A percentile compares a stretch with the other conserved stretches of the same genome.
Evolutionary conservation across 169 alveolate genomes (phyloP).

Genomic region (Plasmodium gaboni): DNA sequence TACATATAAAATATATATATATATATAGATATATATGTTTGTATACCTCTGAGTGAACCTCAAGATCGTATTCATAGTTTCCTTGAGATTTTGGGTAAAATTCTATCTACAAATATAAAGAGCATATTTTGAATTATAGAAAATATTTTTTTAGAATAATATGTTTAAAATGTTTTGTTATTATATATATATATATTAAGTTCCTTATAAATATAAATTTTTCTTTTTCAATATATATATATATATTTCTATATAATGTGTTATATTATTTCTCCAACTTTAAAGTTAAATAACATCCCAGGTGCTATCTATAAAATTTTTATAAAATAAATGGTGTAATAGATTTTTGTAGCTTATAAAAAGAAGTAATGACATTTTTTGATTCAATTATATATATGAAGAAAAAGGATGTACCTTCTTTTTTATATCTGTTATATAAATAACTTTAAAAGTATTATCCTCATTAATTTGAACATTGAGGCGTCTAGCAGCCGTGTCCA

Average conservation of each 20-base stretch:
- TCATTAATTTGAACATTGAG: slow-evolving; percentile 20
- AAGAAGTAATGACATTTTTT: background rate
- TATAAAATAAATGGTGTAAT: background rate
- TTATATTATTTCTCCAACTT: slow-evolving; percentile 19
- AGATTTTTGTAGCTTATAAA: background rate
- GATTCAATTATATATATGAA: no score
- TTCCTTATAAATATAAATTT: background rate
- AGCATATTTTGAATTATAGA: background rate
- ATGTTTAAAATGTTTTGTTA: background rate
- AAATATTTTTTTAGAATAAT: background rate
- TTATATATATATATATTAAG: background rate
- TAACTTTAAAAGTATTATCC: slow-evolving; percentile 23
- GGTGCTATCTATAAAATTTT: slow-evolving; percentile 62
- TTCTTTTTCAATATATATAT: background rate
- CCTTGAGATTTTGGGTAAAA: slow-evolving; percentile 54
- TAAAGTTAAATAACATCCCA: slow-evolving; percentile 66
- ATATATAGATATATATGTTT: background rate
- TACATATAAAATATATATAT: background rate
- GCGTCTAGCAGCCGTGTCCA: slow-evolving; percentile 39
- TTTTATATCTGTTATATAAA: slow-evolving; percentile 39
- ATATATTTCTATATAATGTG: background rate
- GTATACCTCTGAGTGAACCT: slow-evolving; percentile 41
- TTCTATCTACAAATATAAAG: slow-evolving; percentile 21
- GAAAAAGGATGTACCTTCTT: slow-evolving; percentile 42
- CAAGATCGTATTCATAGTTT: slow-evolving; percentile 46